phyloP scores from a whole-genome alignment of 495 filamentous ascomycete genomes.

The Penicillium parvum region DNA sequence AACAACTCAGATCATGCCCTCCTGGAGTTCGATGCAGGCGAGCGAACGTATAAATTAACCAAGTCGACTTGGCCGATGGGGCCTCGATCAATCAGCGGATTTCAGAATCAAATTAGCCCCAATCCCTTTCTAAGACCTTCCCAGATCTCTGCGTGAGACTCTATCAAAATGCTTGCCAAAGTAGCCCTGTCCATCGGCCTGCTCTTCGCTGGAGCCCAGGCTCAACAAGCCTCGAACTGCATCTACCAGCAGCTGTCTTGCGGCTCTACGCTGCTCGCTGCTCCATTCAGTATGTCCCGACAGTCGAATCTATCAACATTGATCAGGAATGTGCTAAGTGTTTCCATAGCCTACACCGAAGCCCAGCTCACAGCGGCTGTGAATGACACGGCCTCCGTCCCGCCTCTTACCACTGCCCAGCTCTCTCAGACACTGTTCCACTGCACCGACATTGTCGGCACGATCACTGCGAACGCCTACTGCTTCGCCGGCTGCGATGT shows the following conservation, averaged over 20 bases:
- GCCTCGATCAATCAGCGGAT: too few relatives aligned
- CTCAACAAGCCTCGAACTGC: conserved; percentile 20
- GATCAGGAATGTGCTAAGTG: too few relatives aligned
- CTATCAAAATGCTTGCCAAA: conserved; percentile 14
- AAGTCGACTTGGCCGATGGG: too few relatives aligned
- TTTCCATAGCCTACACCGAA: conserved; percentile 10
- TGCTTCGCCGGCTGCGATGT: conserved; percentile 22
- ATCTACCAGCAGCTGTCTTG: conserved; percentile 19
- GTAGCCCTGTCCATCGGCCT: conserved; percentile 4
- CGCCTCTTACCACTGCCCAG: conserved; percentile 3
- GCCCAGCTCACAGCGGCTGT: conserved; percentile 15
- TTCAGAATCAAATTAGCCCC: not conserved
- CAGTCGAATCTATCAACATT: not conserved
- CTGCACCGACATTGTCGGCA: conserved; percentile 20
- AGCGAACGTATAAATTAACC: too few relatives aligned
- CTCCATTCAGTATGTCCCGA: conserved; percentile 12
- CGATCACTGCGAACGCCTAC: conserved; percentile 18
- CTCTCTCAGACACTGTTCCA: conserved; percentile 19
- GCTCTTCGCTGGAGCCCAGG: conserved; percentile 12
- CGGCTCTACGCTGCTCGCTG: conserved; percentile 14
- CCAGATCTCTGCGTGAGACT: not conserved
- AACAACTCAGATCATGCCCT: too few relatives aligned
- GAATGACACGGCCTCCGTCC: conserved; percentile 20
- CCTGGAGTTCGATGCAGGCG: too few relatives aligned
- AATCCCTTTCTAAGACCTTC: not conserved